Conservation (phyloP, 352 stramenopile genomes). For the Chrysophaeum taylorii region DNA sequence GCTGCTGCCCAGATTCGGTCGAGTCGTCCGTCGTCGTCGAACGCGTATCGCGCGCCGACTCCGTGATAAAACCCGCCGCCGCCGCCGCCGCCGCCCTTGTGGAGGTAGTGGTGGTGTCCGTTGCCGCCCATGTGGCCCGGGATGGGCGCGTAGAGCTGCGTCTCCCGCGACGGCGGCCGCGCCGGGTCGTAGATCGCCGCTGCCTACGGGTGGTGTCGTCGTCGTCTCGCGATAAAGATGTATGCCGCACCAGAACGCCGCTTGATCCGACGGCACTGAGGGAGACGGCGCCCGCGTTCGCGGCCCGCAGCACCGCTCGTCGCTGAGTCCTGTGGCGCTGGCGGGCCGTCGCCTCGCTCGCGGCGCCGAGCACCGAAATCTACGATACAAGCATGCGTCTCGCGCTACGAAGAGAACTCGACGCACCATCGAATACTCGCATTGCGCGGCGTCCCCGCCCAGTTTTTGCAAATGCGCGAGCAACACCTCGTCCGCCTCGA, state of each 20-base stretch:
- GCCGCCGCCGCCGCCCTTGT: not conserved
- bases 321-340: not conserved
- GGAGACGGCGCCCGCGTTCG: not conserved
- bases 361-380: not conserved
- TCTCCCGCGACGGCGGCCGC: not conserved
- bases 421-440: too few relatives aligned
- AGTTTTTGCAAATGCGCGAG: too few relatives aligned
- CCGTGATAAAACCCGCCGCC: not conserved
- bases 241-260: too few relatives aligned
- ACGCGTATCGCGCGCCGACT: not conserved
- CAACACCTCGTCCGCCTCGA: too few relatives aligned
- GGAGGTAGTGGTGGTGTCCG: not conserved
- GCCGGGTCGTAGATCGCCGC: not conserved
- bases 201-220: not conserved
- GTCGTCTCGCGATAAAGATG: not conserved
- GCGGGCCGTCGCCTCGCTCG: not conserved
- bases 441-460: too few relatives aligned
- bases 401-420: too few relatives aligned
- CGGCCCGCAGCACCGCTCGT: not conserved
- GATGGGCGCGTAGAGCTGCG: not conserved
- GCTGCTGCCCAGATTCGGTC: not conserved
- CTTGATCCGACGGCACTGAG: not conserved
- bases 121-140: conserved; percentile 3
- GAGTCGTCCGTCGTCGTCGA: not conserved
- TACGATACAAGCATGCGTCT: too few relatives aligned